Percentiles rank a stretch among this genome's conserved stretches.
phyloP scores from a whole-genome alignment of 495 filamentous ascomycete species.

The Penicillium parvum region DNA sequence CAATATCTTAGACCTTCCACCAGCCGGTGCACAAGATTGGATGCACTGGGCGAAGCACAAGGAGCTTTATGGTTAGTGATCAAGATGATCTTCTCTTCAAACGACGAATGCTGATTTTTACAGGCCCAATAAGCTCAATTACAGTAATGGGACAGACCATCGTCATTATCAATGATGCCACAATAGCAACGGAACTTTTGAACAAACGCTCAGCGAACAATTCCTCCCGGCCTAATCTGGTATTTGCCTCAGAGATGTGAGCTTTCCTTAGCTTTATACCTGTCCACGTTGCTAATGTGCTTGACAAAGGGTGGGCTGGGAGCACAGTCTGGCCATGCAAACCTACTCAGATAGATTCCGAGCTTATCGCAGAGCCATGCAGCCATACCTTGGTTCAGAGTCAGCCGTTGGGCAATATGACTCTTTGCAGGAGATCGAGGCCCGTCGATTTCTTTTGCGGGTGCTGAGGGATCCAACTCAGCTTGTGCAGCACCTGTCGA shows the following conservation, averaged over 20 bases:
- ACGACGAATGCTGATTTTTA: not conserved
- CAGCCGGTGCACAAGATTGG: slow-evolving; percentile 33
- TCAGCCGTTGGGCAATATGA: slow-evolving; percentile 29
- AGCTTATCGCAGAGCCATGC: slow-evolving; percentile 37
- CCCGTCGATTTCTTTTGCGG: slow-evolving; percentile 38
- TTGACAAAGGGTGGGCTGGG: slow-evolving; percentile 21
- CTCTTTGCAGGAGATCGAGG: slow-evolving; percentile 36
- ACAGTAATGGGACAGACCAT: slow-evolving; percentile 45
- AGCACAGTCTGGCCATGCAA: slow-evolving; percentile 28
- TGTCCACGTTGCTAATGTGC: not conserved
- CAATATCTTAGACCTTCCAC: slow-evolving; percentile 44
- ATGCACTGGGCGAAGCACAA: slow-evolving; percentile 49
- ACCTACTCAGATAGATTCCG: slow-evolving; percentile 36
- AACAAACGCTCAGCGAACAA: slow-evolving; percentile 43
- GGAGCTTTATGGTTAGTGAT: slow-evolving; percentile 36
- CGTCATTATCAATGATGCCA: slow-evolving; percentile 44
- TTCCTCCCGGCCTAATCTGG: slow-evolving; percentile 36
- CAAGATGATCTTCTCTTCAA: not conserved
- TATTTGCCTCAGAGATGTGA: slow-evolving; percentile 40
- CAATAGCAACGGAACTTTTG: slow-evolving; percentile 40
- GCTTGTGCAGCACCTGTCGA: slow-evolving; percentile 35
- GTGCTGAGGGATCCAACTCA: slow-evolving; percentile 32
- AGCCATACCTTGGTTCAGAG: slow-evolving; percentile 23
- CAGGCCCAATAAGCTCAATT: slow-evolving; percentile 50
- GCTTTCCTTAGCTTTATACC: slow-evolving; percentile 5